Conservation (phyloP, 1,139 yeast genomes). For the Saccharomyces pastorianus region DNA sequence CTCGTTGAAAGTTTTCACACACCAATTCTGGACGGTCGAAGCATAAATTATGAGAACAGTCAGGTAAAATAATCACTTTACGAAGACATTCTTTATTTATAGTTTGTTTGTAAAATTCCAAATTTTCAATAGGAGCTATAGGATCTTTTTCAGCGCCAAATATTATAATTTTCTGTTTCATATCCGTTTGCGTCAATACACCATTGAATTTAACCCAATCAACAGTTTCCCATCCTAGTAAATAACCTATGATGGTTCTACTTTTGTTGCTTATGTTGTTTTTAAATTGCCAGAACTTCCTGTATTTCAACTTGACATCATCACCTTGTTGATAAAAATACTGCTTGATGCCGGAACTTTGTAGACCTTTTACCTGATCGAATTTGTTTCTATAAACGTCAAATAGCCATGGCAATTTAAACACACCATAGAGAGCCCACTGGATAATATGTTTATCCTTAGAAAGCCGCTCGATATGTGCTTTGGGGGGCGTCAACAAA, state of each 20-base stretch:
- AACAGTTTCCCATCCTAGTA: conserved; percentile 27
- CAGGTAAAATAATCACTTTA: conserved; percentile 1
- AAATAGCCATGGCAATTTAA: conserved; percentile 19
- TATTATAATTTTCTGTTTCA: conserved; percentile 8
- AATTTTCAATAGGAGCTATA: conserved; percentile 14
- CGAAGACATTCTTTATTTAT: conserved; percentile 5
- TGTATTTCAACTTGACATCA: conserved; percentile 9
- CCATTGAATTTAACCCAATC: conserved; percentile 16
- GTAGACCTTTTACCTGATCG: conserved; percentile 27
- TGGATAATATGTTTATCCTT: conserved; percentile 12
- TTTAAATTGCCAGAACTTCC: conserved; percentile 25
- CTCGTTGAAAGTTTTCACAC: conserved; percentile 7
- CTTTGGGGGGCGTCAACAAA: conserved; percentile 24
- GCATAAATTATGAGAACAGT: conserved; percentile 21
- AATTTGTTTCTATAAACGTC: conserved; percentile 25
- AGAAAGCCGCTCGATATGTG: conserved; percentile 12
- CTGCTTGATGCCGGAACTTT: conserved; percentile 27
- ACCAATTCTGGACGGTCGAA: conserved; percentile 16
- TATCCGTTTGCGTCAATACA: neutral
- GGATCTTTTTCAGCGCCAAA: conserved; percentile 16
- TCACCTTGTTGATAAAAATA: conserved; percentile 18
- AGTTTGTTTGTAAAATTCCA: conserved; percentile 7
- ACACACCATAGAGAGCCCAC: conserved; percentile 12
- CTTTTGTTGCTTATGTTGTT: conserved; percentile 26
- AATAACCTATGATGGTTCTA: conserved; percentile 22